Percentiles rank a stretch among this genome's conserved stretches.
Evolutionary conservation across 2,329 filamentous ascomycete species (phyloP).

Genomic region (Trichoderma semiorbis): DNA sequence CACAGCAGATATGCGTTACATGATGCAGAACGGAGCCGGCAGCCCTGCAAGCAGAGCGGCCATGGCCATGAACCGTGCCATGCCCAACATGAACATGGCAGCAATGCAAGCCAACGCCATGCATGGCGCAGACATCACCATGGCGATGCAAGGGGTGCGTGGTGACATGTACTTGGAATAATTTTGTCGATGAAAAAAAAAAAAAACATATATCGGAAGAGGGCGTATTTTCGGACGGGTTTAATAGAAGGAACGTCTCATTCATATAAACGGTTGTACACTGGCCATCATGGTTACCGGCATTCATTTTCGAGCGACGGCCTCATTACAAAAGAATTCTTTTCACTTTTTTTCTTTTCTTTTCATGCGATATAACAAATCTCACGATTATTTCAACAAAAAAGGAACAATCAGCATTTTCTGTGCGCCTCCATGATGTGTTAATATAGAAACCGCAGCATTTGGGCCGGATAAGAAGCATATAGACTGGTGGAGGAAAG

Average conservation of each 20-base stretch:
- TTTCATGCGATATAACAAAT: constrained; percentile 10
- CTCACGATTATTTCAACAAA: constrained; percentile 30
- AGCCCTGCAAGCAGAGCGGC: constrained; percentile 35
- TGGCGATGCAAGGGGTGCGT: constrained; percentile 45
- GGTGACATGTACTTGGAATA: constrained; percentile 52
- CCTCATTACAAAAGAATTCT: neutral
- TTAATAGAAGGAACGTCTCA: constrained; percentile 6
- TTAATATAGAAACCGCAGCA: constrained; percentile 33
- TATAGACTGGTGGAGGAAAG: neutral
- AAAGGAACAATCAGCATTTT: constrained; percentile 22
- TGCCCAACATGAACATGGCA: constrained; percentile 45
- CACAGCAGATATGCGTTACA: constrained; percentile 38
- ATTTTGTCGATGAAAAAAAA: constrained; percentile 17
- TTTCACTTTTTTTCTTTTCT: neutral
- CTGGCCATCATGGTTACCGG: neutral
- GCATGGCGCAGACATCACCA: constrained; percentile 43
- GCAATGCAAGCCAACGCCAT: constrained; percentile 39
- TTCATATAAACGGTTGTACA: neutral
- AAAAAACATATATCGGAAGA: neutral
- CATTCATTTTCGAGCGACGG: constrained; percentile 8
- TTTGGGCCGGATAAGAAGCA: neutral
- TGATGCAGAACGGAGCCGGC: constrained; percentile 40
- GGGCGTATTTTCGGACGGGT: neutral
- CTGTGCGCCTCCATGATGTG: constrained; percentile 27
- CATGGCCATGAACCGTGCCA: constrained; percentile 42